Evolutionary conservation across 1,284 basidiomycete species (phyloP), one percentile per base, ranked within the genome.

Genomic region (Volvariella surrecta): DNA sequence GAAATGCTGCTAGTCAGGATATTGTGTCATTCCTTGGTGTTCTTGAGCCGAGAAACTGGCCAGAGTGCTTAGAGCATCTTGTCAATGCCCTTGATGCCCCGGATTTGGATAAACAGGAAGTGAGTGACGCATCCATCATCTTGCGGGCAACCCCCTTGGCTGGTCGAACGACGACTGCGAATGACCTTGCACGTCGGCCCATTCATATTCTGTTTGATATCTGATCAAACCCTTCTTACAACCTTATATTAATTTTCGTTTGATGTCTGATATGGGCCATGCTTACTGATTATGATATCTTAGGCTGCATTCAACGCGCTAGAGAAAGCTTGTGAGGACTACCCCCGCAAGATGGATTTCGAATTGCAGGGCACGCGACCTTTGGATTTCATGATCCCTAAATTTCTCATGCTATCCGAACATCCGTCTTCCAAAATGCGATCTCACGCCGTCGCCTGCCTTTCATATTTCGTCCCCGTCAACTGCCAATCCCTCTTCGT

Each of bases 251-350:
- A 30, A 15, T 21, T 34, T 32, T 42, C 37, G 39, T 10, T 16
- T 24, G n/a, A 19, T 15, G 40, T 43, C 39, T 11, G 19, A 15
- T 45, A 35, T 37, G 17, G 24, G 20, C 20, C 31, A 42, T 13
- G 17, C 43, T 47, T 45, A 32, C 47, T 47, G 39, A 48, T 40
- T 32, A 42, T 45, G 46, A 39, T 51, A 52, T 53, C 42, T 35
- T 40, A 97, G 91, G 90, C 90, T 40, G 90, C 93, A 11, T 96
- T 98, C 68, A 89, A 89, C 59, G 88, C 93, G 4, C 75, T 99
- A 42, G 88, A 94, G 60, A 97, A 96, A 63, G 85, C 96, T 45
- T 95, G 92, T 63, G 92, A 98, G 66, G 96, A 99, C 60, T 95
- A 94, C 52, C 93, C 95, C 3, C 80, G 89, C 49, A 93, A 95